Conservation (phyloP, 139 green algal species). For the Microglena sp. region DNA sequence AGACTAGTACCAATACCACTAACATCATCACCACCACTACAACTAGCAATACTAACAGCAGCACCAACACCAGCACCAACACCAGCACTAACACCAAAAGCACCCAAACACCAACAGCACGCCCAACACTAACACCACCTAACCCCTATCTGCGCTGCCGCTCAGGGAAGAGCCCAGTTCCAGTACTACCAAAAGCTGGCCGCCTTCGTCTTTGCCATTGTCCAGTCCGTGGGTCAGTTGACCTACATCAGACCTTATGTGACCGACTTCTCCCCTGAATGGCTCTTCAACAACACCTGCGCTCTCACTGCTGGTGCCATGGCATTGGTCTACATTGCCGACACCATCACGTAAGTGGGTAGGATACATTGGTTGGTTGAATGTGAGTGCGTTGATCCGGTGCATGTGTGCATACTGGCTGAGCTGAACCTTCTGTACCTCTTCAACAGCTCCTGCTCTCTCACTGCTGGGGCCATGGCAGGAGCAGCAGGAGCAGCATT, state of each 20-base stretch:
- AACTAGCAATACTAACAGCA: too few species aligned
- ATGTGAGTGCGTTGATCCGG: too few species aligned
- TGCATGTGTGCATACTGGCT: too few species aligned
- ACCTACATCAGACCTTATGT: constrained; percentile 60
- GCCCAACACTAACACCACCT: too few species aligned
- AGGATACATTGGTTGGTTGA: too few species aligned
- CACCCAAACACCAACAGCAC: neutral
- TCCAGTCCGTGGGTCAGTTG: constrained; percentile 82
- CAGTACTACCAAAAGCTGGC: constrained; percentile 84
- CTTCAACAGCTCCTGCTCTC: constrained; percentile 44
- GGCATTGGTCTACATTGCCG: constrained; percentile 73
- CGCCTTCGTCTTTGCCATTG: constrained; percentile 79
- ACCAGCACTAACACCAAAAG: neutral
- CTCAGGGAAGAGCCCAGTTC: constrained; percentile 76
- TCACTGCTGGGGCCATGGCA: constrained; percentile 80
- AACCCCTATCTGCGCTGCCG: too few species aligned
- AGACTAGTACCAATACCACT: too few species aligned
- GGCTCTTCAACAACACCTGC: constrained; percentile 55
- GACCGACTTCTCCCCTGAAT: constrained; percentile 68
- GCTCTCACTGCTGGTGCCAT: constrained; percentile 79
- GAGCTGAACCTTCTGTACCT: too few species aligned
- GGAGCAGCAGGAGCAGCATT: too few species aligned
- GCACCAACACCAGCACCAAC: neutral
- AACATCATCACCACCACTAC: too few species aligned
- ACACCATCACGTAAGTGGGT: constrained; percentile 81